A percentile compares a stretch with the other conserved stretches of the same genome.
phyloP scores from a whole-genome alignment of 2,329 filamentous ascomycete genomes.

The Macroventuria anomochaeta region DNA sequence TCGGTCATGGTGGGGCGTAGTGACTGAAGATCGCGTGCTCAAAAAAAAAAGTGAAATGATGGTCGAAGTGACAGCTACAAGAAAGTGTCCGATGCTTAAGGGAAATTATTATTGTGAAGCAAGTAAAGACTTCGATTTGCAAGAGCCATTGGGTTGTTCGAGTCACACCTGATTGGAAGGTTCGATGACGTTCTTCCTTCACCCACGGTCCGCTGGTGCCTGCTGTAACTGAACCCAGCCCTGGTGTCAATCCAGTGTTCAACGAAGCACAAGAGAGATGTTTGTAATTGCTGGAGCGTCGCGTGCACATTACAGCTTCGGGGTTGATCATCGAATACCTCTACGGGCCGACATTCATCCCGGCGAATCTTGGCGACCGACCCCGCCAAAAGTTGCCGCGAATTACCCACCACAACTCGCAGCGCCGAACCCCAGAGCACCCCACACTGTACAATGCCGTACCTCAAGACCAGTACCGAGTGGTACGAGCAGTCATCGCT shows the following conservation, averaged over 20 bases:
- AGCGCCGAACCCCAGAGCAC: slow-evolving; percentile 19
- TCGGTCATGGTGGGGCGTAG: slow-evolving; percentile 22
- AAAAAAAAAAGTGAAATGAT: background rate
- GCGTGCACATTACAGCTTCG: slow-evolving; percentile 1
- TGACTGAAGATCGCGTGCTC: background rate
- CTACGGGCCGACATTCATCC: slow-evolving; percentile 13
- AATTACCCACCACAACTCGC: slow-evolving; percentile 17
- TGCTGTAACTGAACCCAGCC: background rate
- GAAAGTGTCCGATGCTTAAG: background rate
- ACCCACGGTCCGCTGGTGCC: background rate
- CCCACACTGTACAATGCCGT: slow-evolving; percentile 66
- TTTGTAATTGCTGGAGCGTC: background rate
- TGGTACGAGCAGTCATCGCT: slow-evolving; percentile 89
- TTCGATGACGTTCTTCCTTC: slow-evolving; percentile 18
- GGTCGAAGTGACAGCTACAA: background rate
- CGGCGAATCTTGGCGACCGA: slow-evolving; percentile 13
- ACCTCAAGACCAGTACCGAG: slow-evolving; percentile 81
- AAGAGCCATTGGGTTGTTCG: slow-evolving; percentile 12
- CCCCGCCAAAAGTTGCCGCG: slow-evolving; percentile 42
- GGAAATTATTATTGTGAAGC: background rate
- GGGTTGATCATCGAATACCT: background rate
- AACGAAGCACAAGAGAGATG: background rate
- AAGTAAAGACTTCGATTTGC: slow-evolving; percentile 1
- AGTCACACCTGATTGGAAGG: slow-evolving; percentile 15
- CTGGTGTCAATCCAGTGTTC: background rate